These are phyloP conservation scores for Saturnispora saitoi DNA, from an alignment of 805 yeast species.

Conservation along the genomic window DNA sequence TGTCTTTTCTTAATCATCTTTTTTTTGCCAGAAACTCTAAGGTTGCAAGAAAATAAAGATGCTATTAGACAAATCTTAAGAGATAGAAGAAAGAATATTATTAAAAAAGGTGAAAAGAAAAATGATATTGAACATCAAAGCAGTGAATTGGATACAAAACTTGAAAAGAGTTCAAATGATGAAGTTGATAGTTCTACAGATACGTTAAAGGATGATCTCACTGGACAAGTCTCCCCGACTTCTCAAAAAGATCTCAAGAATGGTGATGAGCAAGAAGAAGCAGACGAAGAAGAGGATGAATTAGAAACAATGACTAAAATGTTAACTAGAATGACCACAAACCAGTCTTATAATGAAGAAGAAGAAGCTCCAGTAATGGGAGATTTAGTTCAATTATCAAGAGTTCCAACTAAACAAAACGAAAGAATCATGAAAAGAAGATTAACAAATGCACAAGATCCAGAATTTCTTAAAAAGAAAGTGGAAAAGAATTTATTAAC, in stretches of 20 bases:
- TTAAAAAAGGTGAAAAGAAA: slow-evolving; percentile 8
- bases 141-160: background rate
- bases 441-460: slow-evolving; percentile 13
- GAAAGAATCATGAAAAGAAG: slow-evolving; percentile 1
- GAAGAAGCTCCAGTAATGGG: slow-evolving; percentile 32
- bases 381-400: slow-evolving; percentile 26
- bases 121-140: slow-evolving; percentile 11
- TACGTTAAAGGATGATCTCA: background rate
- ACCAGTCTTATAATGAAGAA: slow-evolving; percentile 19
- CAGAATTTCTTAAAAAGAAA: slow-evolving; percentile 17
- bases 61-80: slow-evolving; percentile 40
- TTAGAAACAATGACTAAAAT: slow-evolving; percentile 26
- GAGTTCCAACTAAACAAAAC: slow-evolving; percentile 22
- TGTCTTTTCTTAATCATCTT: slow-evolving; percentile 42
- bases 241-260: background rate
- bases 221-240: background rate
- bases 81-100: slow-evolving; percentile 24
- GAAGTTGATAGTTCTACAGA: background rate
- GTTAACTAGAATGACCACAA: slow-evolving; percentile 28
- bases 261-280: slow-evolving; percentile 1
- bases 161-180: background rate
- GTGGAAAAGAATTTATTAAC: slow-evolving; percentile 13
- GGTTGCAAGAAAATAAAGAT: slow-evolving; percentile 52
- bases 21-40: slow-evolving; percentile 71
- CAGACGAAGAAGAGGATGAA: slow-evolving; percentile 16